These are phyloP conservation scores for Sextonia rubra DNA, from an alignment of 164 flowering plant genomes.

Conservation along the genomic window DNA sequence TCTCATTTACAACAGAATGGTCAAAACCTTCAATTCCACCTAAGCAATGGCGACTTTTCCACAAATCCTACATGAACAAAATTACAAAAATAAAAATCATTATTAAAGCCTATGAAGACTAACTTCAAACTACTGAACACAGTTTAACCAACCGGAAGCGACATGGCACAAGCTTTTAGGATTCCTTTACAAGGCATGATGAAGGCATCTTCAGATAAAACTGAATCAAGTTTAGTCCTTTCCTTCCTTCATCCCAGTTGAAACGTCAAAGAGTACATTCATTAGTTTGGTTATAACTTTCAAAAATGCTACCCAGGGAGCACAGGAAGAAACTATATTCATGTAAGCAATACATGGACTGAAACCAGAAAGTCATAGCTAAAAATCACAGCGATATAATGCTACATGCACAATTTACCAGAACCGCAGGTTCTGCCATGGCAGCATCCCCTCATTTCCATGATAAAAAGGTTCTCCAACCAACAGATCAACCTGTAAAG, in stretches of 20 bases:
- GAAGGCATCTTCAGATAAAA: conserved; percentile 57
- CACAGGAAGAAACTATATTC: not conserved
- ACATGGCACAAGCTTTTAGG: conserved; percentile 86
- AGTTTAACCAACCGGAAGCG: conserved; percentile 64
- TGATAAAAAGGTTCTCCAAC: conserved; percentile 81
- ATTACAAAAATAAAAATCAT: not conserved
- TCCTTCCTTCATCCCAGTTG: conserved; percentile 55
- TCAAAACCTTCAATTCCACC: conserved; percentile 76
- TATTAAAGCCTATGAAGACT: not conserved
- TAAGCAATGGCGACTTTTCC: conserved; percentile 76
- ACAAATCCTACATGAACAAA: conserved; percentile 59
- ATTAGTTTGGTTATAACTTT: not conserved
- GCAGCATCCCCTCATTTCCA: conserved; percentile 74
- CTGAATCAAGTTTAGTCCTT: conserved; percentile 53
- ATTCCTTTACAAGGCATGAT: conserved; percentile 86
- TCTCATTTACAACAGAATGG: conserved; percentile 67
- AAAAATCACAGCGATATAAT: not conserved
- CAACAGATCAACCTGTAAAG: conserved; percentile 67
- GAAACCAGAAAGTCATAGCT: not conserved
- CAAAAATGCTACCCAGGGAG: not conserved
- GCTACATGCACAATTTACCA: conserved; percentile 40
- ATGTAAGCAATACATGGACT: not conserved
- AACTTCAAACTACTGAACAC: conserved; percentile 1
- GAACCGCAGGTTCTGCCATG: conserved; percentile 90
- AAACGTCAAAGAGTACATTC: not conserved